Evolutionary conservation across 83 land plant genomes (phyloP).

Genomic region (Diphasiastrum complanatum): DNA sequence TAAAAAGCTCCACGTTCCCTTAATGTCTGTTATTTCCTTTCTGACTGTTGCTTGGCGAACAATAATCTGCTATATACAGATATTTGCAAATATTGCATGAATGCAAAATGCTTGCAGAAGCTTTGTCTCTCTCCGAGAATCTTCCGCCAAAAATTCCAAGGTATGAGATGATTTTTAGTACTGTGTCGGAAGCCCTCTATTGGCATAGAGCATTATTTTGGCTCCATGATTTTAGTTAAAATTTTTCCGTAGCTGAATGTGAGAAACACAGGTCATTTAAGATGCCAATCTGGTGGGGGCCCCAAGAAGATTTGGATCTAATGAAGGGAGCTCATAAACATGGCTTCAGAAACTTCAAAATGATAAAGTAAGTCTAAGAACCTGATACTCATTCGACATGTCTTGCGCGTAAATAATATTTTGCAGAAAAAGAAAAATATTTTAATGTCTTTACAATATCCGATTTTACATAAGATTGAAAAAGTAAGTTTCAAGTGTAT

Average conservation of each 20-base stretch:
- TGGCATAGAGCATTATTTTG: not conserved
- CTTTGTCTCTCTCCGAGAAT: slow-evolving; percentile 5
- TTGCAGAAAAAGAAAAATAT: too few species aligned
- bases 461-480: not conserved
- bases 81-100: slow-evolving; percentile 29
- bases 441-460: not conserved
- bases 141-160: slow-evolving; percentile 10
- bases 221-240: not conserved
- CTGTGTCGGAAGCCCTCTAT: not conserved
- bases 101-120: slow-evolving; percentile 22
- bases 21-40: not conserved
- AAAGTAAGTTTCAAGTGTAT: not conserved
- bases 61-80: slow-evolving; percentile 4
- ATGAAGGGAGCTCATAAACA: slow-evolving; percentile 32
- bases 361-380: slow-evolving; percentile 23
- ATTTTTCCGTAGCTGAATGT: not conserved
- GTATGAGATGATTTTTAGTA: not conserved
- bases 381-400: too few species aligned
- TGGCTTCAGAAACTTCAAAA: slow-evolving; percentile 28
- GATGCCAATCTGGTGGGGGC: slow-evolving; percentile 37
- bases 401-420: too few species aligned
- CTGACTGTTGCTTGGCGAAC: not conserved
- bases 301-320: slow-evolving; percentile 26
- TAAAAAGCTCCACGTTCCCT: not conserved
- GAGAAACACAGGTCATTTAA: slow-evolving; percentile 20